A percentile compares a stretch with the other conserved stretches of the same genome.
phyloP scores from a whole-genome alignment of 805 yeast species.

The Starmerella vitae region DNA sequence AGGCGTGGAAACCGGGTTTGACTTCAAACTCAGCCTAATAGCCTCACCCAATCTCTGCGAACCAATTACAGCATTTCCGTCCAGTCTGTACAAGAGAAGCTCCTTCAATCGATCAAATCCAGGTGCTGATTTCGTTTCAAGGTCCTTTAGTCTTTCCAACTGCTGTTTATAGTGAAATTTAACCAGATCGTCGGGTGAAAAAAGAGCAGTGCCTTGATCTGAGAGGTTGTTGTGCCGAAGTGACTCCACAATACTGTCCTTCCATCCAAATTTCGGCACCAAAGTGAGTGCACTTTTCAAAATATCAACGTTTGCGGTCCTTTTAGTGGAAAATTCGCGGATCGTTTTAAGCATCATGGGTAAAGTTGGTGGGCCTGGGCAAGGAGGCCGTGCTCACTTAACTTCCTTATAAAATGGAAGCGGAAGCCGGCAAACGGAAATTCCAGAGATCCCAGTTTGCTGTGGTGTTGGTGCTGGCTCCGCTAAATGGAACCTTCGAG shows the following conservation, averaged over 20 bases:
- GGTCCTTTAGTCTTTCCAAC: conserved; percentile 24
- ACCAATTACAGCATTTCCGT: conserved; percentile 29
- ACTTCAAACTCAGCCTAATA: conserved; percentile 49
- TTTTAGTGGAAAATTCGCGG: no score
- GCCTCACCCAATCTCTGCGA: conserved; percentile 28
- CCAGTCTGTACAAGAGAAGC: conserved; percentile 33
- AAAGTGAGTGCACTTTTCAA: conserved; percentile 28
- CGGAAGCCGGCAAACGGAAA: conserved; percentile 8
- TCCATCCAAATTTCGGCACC: conserved; percentile 44
- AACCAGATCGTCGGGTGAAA: conserved; percentile 38
- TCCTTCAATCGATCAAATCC: conserved; percentile 27
- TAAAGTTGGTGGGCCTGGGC: no score
- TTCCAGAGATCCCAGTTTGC: conserved; percentile 27
- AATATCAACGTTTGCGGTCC: no score
- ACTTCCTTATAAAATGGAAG: no score
- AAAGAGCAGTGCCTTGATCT: conserved; percentile 37
- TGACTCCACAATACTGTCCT: conserved; percentile 37
- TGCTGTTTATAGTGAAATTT: conserved; percentile 40
- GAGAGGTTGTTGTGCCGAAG: conserved; percentile 37
- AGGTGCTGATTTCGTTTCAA: neutral
- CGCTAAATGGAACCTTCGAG: conserved; percentile 72
- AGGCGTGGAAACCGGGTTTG: conserved; percentile 44
- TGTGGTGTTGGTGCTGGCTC: conserved; percentile 48
- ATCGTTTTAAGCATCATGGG: no score
- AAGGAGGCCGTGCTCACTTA: no score